Evolutionary conservation across 2,329 filamentous ascomycete genomes (phyloP), one percentile per base, ranked within the genome.

Genomic region (Polychaeton citri): DNA sequence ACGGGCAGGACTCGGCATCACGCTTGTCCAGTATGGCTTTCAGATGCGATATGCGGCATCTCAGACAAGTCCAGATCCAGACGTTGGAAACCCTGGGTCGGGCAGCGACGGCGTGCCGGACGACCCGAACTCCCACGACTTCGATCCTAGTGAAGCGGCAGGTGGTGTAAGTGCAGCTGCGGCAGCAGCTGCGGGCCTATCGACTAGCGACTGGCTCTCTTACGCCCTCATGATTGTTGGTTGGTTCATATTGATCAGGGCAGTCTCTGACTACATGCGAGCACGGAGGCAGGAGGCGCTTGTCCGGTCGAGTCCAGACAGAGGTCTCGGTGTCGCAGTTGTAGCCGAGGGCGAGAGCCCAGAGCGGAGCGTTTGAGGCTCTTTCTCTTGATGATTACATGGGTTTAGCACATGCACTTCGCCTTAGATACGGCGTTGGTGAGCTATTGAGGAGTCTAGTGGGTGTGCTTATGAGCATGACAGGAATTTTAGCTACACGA

Each of bases 171-270:
- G n/a, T n/a, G 52, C 56, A 10, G 42, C 50, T 2, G 48, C 50
- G 20, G 55, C 40, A 18, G 32, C 40, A 13, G 57, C 43, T 47
- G 50, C 61, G 9, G 71, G 74, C 21, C 74, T 94, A 30, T 74
- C 71, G 5, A 79, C 79, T 35, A 79, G 72, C 44, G 87, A 96
- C 55, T 95, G 84, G 84, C 67, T 94, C 43, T 83, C 86, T 8
- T 98, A 96, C 51, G 68, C 82, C 12, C 62, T 98, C 33, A 98
- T 98, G 90, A 83, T 98, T 53, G 80, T 93, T 2, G 90, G 90
- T 4, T 98, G 90, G 90, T 96, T 96, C 54, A 86, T 98, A 43
- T 66, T 98, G 43, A 96, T 98, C 54, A 76, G 87, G 59, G 79
- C 86, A n/a, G 76, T 94, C 13, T 86, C 81, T 49, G 87, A 96